Base-by-base conservation (phyloP, 1,284 basidiomycete genomes). In the Mycena citricolor region DNA sequence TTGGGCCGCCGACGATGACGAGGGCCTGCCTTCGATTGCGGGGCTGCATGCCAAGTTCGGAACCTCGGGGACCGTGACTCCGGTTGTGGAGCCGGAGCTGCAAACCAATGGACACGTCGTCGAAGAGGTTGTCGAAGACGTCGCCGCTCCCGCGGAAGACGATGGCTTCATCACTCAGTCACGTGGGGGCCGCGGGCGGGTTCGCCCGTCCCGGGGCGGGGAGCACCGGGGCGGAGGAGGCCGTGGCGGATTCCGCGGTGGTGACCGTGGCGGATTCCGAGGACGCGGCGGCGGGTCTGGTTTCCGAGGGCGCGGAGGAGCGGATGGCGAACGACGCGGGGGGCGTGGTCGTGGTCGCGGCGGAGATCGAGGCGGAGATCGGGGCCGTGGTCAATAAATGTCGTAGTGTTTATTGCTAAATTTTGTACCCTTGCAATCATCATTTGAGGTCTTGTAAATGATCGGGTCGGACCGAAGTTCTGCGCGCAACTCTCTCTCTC, bases 111-210 rank as follows among this genome's bases (percentile, higher is more conserved):
- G 49, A 8, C 45, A 48, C 24, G 33, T 13, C 19, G 32, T 38
- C 23, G 51, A 56, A 29, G 59, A 56, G 21, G 57, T 62, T 12
- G 53, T 58, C 24, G 63, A 61, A 20, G 61, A 63, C 20, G 49
- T 51, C 22, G 55, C 59, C 36, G 44, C 42, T 37, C 42, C 55
- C 7, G 47, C 61, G 8, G 82, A 79, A 24, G 78, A 81, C 0
- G 84, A 86, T 32, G 83, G 83, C 0, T 87, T 88, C 61, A n/a
- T n/a, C n/a, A 77, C 65, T 5, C 70, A 69, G 39, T 64, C 76
- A 13, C 65, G 71, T 39, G 62, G 61, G 32, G 66, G 67, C 42
- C 60, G 70, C 37, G 63, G 63, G 34, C 61, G 66, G 37, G 68
- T 65, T 31, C 66, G 68, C 36, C n/a, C n/a, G n/a, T n/a, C n/a